Evolutionary conservation across 1,139 yeast species (phyloP), one percentile per base, ranked within the genome.

Genomic region (Candida sp.): DNA sequence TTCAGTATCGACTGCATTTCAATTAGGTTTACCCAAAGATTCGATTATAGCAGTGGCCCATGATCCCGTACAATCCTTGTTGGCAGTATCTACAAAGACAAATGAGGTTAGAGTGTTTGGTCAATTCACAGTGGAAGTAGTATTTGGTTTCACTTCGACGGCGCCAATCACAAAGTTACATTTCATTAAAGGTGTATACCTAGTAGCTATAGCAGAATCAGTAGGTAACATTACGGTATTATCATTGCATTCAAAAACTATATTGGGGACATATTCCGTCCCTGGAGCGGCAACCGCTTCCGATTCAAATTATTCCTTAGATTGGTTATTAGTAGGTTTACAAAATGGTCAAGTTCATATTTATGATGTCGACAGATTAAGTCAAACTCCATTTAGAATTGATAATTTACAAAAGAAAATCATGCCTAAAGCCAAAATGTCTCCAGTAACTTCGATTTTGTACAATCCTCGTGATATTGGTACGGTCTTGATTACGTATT

Each of bases 381-480:
- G 62, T 32, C 62, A 82, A 50, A 79, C 96, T 0, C 84, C 87
- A 1, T 76, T 79, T 49, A 73, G 84, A 45, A 70, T 93, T 35
- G 87, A 81, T 47, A 88, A 88, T 56, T 70, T 89, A 22, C 97
- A 91, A 58, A 81, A 78, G 56, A 62, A 62, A 27, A 54, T 75
- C 2, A 68, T 84, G 45, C 77, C 79, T 1, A 66, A 71, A 48
- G 77, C 71, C 42, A 68, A 68, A 41, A 57, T 77, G 57, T 76
- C 84, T 0, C 83, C 89, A 0, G 93, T 89, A 1, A 58, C 81
- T 2, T 70, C 82, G 0, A 62, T 93, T 2, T 81, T 81, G 49
- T 75, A 96, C 77, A 95, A 89, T 54, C 99, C 99, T 2, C 74
- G 97, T 50, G 98, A 93, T 60, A 75, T 90, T 8, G 95, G 96